Evolutionary conservation across 371 early-diverging fungal genomes (phyloP).

Genomic region (Haplosporangium sp.): DNA sequence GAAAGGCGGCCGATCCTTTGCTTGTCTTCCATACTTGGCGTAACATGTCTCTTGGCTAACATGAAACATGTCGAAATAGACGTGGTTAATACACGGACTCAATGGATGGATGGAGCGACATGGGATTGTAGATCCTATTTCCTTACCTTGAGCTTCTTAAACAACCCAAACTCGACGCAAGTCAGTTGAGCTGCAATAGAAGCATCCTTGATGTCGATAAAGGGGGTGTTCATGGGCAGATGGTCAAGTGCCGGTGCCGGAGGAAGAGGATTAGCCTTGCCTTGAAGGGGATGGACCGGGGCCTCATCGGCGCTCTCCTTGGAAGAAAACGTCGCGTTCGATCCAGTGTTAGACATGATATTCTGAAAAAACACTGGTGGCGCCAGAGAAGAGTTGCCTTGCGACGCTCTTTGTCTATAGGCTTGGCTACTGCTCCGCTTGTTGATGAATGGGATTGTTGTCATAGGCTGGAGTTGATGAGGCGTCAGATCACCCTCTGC

Average conservation of each 20-base stretch:
- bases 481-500: conserved; percentile 37
- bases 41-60: conserved; percentile 66
- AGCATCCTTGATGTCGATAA: conserved; percentile 59
- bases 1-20: conserved; percentile 50
- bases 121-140: not conserved
- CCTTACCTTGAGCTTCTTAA: conserved; percentile 61
- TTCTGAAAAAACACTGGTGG: no score
- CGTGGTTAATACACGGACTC: not conserved
- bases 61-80: not conserved
- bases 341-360: conserved; percentile 1
- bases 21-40: conserved; percentile 63
- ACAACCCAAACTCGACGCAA: conserved; percentile 68
- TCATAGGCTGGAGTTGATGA: conserved; percentile 31
- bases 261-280: conserved; percentile 13
- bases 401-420: conserved; percentile 15
- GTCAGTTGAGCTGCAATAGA: conserved; percentile 75
- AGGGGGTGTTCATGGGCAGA: conserved; percentile 31
- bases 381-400: no score
- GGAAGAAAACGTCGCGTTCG: conserved; percentile 6
- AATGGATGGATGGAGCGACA: not conserved
- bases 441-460: conserved; percentile 36
- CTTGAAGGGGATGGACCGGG: conserved; percentile 14
- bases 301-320: conserved; percentile 28
- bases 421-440: conserved; percentile 48
- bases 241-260: conserved; percentile 14